Evolutionary conservation across 2,329 filamentous ascomycete species (phyloP), one percentile per base, ranked within the genome.

Genomic region (Bimuria novae-zelandiae): DNA sequence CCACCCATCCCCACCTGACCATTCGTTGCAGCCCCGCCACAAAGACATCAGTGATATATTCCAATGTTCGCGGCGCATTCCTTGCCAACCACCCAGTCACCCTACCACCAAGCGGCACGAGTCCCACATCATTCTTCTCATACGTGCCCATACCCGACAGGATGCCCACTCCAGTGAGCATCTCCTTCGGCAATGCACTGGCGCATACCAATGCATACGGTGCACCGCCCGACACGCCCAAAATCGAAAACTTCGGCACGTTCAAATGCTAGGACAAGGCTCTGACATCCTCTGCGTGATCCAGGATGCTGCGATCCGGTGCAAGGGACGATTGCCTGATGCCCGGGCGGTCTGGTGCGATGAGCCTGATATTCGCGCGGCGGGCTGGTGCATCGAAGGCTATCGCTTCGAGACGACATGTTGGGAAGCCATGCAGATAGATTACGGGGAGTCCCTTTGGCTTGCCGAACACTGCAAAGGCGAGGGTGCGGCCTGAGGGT

Each of bases 91-190:
- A 48, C 14, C 33, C 45, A 2, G 22, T 16, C 23, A 32, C 16
- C 27, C 25, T 49, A 22, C 36, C 33, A 5, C 12, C 36, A 16
- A 22, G 10, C 23, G 45, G 45, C 11, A 49, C 36, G 1, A 39
- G 33, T 40, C n/a, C 40, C 8, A 42, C 3, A 27, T 49, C 36
- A 11, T 10, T 49, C 45, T 32, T 29, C 23, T 49, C 45, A 40
- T 40, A 49, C 35, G 45, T 49, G 10, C 45, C 45, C 45, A 49
- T 49, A 6, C 45, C 45, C 25, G 45, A 49, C 3, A 49, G 27
- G 12, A 49, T 39, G 3, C 45, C 45, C 12, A 40, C 45, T n/a
- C 45, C 45, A 19, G 7, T 40, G 10, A 49, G 25, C 22, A 29
- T 11, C 23, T 30, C 35, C 8, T 25, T 49, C 16, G 21, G 22